A percentile compares a stretch with the other conserved stretches of the same genome.
phyloP scores from a whole-genome alignment of 495 filamentous ascomycete species.

The Thermochaetoides thermophila region DNA sequence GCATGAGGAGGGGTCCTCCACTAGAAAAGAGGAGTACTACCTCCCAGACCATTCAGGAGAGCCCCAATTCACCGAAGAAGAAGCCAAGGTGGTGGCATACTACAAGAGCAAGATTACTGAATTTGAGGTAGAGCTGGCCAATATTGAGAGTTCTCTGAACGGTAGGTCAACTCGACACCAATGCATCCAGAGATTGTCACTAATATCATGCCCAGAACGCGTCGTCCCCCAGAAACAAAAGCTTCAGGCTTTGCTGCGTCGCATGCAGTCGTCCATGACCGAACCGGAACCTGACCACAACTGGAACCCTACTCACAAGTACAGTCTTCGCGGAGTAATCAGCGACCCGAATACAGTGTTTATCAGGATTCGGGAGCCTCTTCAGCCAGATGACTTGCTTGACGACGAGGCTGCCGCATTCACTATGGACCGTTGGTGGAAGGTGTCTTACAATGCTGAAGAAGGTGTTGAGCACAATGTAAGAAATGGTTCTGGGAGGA shows the following conservation, averaged over 20 bases:
- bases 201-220: slow-evolving; percentile 10
- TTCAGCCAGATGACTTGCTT: neutral
- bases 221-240: slow-evolving; percentile 7
- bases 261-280: slow-evolving; percentile 20
- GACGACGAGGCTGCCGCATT: slow-evolving; percentile 8
- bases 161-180: slow-evolving; percentile 3
- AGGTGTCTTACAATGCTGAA: slow-evolving; percentile 16
- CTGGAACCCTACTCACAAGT: slow-evolving; percentile 25
- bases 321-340: slow-evolving; percentile 27
- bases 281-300: slow-evolving; percentile 16
- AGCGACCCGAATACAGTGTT: slow-evolving; percentile 21
- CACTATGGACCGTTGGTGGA: slow-evolving; percentile 29
- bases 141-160: slow-evolving; percentile 10
- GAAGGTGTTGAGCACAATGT: slow-evolving; percentile 20
- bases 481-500: slow-evolving; percentile 1
- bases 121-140: slow-evolving; percentile 6
- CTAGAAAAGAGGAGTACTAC: slow-evolving; percentile 33
- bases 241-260: slow-evolving; percentile 7
- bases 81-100: slow-evolving; percentile 8
- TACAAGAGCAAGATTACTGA: slow-evolving; percentile 10
- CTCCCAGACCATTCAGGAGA: slow-evolving; percentile 32
- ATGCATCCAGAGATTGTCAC: neutral
- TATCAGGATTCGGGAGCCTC: slow-evolving; percentile 18
- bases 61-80: slow-evolving; percentile 26
- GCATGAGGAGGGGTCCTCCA: slow-evolving; percentile 33